These are phyloP conservation scores for Trichosanthes cucumerina DNA, from an alignment of 306 rosid genomes.

Conservation along the genomic window DNA sequence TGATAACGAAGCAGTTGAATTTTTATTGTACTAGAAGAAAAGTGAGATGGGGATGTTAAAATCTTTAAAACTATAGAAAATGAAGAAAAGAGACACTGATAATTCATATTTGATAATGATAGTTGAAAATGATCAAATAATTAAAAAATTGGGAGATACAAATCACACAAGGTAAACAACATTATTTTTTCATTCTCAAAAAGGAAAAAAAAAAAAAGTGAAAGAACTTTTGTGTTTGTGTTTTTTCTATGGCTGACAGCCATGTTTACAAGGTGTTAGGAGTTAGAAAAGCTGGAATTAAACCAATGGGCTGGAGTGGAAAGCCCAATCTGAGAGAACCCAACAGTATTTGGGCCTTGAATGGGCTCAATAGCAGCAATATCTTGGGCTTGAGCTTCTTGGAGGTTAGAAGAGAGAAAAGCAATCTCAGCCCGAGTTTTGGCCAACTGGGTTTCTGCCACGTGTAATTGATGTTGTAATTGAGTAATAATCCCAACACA, in stretches of 20 bases:
- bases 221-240: not conserved
- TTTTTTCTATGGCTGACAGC: not conserved
- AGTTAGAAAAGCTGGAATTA: not conserved
- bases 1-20: not conserved
- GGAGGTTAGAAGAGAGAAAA: not conserved
- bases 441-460: conserved; percentile 33
- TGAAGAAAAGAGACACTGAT: not conserved
- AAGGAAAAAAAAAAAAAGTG: not conserved
- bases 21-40: no score
- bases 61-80: not conserved
- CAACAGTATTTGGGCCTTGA: conserved; percentile 13
- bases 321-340: conserved; percentile 15
- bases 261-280: not conserved
- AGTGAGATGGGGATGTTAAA: no score
- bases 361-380: not conserved
- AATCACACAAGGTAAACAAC: not conserved
- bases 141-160: not conserved
- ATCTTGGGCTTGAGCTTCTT: conserved; percentile 8
- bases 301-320: conserved; percentile 18
- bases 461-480: conserved; percentile 36
- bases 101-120: not conserved
- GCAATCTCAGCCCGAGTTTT: conserved; percentile 41
- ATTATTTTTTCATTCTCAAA: not conserved
- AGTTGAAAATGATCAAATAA: no score
- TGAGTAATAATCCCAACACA: conserved; percentile 48